Conservation (phyloP, 2,329 filamentous ascomycete genomes). For the Aureobasidium zeae region DNA sequence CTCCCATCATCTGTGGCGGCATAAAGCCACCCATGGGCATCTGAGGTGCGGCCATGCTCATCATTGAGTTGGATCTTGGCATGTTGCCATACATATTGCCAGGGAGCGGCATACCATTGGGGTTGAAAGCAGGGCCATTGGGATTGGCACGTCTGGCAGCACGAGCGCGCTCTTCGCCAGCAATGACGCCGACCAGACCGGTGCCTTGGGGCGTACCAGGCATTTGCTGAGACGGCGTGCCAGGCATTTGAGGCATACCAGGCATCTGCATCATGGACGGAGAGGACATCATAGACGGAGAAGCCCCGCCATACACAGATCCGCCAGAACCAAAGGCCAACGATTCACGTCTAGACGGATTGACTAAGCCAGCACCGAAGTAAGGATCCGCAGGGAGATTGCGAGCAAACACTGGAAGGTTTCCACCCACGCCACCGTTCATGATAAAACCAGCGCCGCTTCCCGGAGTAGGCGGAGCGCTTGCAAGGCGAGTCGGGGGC, state of each 20-base stretch:
- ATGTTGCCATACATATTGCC: slow-evolving; percentile 23
- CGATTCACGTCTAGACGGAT: slow-evolving; percentile 63
- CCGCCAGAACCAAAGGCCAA: slow-evolving; percentile 49
- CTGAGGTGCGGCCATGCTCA: slow-evolving; percentile 21
- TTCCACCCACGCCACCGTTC: slow-evolving; percentile 41
- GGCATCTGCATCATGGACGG: slow-evolving; percentile 5
- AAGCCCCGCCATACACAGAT: slow-evolving; percentile 23
- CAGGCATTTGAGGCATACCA: neutral
- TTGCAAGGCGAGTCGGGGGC: slow-evolving; percentile 57
- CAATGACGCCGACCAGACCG: slow-evolving; percentile 80
- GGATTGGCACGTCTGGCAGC: slow-evolving; percentile 72
- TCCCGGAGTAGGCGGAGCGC: slow-evolving; percentile 45
- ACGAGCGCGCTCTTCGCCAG: slow-evolving; percentile 68
- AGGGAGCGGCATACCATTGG: slow-evolving; percentile 24
- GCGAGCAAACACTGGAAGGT: slow-evolving; percentile 70
- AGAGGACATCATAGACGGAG: slow-evolving; percentile 17
- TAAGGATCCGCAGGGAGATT: slow-evolving; percentile 80
- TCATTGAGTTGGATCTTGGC: slow-evolving; percentile 27
- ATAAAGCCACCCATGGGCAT: slow-evolving; percentile 17
- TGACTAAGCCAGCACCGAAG: slow-evolving; percentile 66
- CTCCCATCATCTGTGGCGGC: slow-evolving; percentile 7
- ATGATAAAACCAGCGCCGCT: slow-evolving; percentile 32
- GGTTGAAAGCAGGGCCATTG: slow-evolving; percentile 18
- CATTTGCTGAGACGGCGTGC: slow-evolving; percentile 6
- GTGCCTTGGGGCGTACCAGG: slow-evolving; percentile 33